These are phyloP conservation scores for Coniella vitis DNA, from an alignment of 2,329 filamentous ascomycete species.

Conservation along the genomic window DNA sequence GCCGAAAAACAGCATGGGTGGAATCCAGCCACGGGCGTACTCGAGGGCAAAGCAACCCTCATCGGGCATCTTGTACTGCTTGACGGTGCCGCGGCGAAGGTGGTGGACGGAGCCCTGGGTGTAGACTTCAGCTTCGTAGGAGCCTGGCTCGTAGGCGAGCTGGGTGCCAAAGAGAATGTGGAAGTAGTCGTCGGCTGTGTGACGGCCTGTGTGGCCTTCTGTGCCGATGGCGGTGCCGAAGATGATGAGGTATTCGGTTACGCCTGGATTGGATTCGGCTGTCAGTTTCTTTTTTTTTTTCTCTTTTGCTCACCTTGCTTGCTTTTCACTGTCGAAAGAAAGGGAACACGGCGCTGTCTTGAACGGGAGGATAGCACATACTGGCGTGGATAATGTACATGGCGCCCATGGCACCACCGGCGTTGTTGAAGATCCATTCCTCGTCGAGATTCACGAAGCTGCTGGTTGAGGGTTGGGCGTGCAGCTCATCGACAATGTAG, in stretches of 20 bases:
- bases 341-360: neutral
- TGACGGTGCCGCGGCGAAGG: constrained; percentile 62
- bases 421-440: constrained; percentile 91
- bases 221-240: constrained; percentile 80
- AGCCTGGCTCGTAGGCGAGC: constrained; percentile 64
- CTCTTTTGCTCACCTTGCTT: constrained; percentile 3
- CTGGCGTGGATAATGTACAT: constrained; percentile 89
- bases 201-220: constrained; percentile 80
- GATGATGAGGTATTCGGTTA: constrained; percentile 87
- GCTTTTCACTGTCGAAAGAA: neutral
- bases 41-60: constrained; percentile 69
- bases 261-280: constrained; percentile 32
- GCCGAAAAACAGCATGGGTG: constrained; percentile 86
- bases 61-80: constrained; percentile 74
- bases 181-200: constrained; percentile 93
- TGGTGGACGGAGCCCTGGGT: constrained; percentile 64
- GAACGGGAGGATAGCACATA: constrained; percentile 33
- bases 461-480: constrained; percentile 41
- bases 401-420: constrained; percentile 82
- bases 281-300: neutral
- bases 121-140: constrained; percentile 64
- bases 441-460: constrained; percentile 60
- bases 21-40: constrained; percentile 84
- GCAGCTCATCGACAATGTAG: constrained; percentile 64
- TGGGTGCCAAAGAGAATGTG: constrained; percentile 77